phyloP scores from a whole-genome alignment of 1,139 yeast species.

The Suhomyces maxii region DNA sequence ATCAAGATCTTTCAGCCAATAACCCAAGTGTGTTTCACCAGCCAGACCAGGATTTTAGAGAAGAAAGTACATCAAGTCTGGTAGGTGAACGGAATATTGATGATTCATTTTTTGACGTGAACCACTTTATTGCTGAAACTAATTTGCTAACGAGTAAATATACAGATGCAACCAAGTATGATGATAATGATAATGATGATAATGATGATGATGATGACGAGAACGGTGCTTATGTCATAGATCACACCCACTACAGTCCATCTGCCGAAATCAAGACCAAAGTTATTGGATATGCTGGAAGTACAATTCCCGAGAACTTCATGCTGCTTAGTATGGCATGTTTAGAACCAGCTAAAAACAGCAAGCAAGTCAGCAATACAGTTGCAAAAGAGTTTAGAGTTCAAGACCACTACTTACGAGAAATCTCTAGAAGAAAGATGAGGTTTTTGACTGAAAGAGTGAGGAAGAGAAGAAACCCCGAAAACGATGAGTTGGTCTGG shows the following conservation, averaged over 20 bases:
- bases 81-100: no score
- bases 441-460: conserved; percentile 2
- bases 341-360: conserved; percentile 8
- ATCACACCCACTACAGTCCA: neutral
- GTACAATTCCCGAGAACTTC: neutral
- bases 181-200: no score
- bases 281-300: neutral
- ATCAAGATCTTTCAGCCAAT: no score
- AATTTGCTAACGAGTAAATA: no score
- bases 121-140: no score
- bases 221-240: no score
- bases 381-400: conserved; percentile 12
- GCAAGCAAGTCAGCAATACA: conserved; percentile 7
- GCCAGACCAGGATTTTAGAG: no score
- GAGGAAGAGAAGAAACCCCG: conserved; percentile 22
- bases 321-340: neutral
- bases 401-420: conserved; percentile 12
- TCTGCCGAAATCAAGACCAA: neutral
- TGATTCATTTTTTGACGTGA: no score
- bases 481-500: conserved; percentile 30
- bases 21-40: no score
- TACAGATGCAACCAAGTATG: no score
- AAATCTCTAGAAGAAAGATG: neutral
- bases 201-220: no score
- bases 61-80: no score